Conservation (phyloP, 495 filamentous ascomycete species). For the Podospora anserina region DNA sequence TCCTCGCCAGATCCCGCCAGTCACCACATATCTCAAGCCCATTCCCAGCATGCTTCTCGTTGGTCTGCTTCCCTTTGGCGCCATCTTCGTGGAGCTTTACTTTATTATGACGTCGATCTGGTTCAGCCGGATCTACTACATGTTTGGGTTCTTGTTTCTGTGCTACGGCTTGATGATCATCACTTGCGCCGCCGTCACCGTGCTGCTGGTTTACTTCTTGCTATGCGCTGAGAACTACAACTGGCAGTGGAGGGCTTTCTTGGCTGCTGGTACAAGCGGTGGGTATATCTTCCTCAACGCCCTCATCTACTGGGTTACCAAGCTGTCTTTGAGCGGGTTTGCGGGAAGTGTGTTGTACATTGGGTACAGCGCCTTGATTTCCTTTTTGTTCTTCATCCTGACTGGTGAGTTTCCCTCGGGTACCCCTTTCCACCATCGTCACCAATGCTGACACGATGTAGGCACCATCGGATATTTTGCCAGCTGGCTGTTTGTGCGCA, state of each 20-base stretch:
- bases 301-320: slow-evolving; percentile 80
- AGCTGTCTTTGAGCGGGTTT: slow-evolving; percentile 77
- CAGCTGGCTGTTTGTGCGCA: slow-evolving; percentile 87
- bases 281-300: slow-evolving; percentile 87
- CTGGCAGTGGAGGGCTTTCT: slow-evolving; percentile 96
- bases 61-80: slow-evolving; percentile 88
- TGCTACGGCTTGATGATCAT: slow-evolving; percentile 98
- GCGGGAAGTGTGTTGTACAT: slow-evolving; percentile 87
- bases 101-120: slow-evolving; percentile 98
- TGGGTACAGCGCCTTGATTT: slow-evolving; percentile 85
- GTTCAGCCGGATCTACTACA: slow-evolving; percentile 98
- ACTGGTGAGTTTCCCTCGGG: slow-evolving; percentile 63
- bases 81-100: slow-evolving; percentile 96
- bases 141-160: slow-evolving; percentile 98
- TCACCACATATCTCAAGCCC: slow-evolving; percentile 73
- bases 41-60: slow-evolving; percentile 85
- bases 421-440: neutral
- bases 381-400: slow-evolving; percentile 86
- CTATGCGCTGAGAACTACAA: slow-evolving; percentile 96
- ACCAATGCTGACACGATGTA: slow-evolving; percentile 9
- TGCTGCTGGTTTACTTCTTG: slow-evolving; percentile 90
- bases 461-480: slow-evolving; percentile 95
- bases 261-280: slow-evolving; percentile 80
- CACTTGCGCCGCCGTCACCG: slow-evolving; percentile 85
- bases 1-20: slow-evolving; percentile 87